These are phyloP conservation scores for Kandelia obovata DNA, from an alignment of 345 rosid species.

Conservation along the genomic window DNA sequence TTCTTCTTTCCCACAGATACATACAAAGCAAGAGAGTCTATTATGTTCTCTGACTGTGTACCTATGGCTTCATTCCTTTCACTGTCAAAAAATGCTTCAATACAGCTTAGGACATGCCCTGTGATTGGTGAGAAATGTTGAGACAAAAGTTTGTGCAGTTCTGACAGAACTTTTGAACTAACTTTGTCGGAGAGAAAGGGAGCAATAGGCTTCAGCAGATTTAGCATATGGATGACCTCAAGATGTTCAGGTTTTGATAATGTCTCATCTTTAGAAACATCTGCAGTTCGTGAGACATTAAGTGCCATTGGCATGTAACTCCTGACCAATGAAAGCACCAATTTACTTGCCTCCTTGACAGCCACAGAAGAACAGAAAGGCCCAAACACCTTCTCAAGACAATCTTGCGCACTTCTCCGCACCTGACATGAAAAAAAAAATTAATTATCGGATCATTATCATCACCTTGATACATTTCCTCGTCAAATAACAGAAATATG, in stretches of 20 bases:
- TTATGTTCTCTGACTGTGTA: conserved; percentile 43
- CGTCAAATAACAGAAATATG: no score
- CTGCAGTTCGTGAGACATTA: conserved; percentile 28
- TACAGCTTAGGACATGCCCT: conserved; percentile 48
- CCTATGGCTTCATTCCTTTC: conserved; percentile 37
- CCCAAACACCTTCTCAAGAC: conserved; percentile 56
- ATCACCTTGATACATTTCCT: no score
- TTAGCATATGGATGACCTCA: conserved; percentile 71
- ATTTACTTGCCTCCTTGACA: conserved; percentile 60
- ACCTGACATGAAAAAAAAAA: conserved; percentile 40
- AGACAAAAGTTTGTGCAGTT: conserved; percentile 47
- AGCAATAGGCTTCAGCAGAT: conserved; percentile 53
- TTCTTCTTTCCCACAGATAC: conserved; percentile 46
- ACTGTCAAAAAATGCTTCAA: conserved; percentile 52
- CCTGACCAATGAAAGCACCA: conserved; percentile 43
- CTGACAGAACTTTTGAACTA: conserved; percentile 41
- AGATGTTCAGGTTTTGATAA: conserved; percentile 41
- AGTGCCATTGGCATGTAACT: conserved; percentile 26
- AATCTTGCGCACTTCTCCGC: conserved; percentile 75
- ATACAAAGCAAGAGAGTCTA: conserved; percentile 54
- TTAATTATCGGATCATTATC: no score
- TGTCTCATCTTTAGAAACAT: conserved; percentile 43
- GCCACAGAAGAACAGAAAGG: conserved; percentile 40
- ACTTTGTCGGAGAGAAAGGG: conserved; percentile 53
- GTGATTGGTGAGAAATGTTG: conserved; percentile 57